phyloP scores from a whole-genome alignment of 768 basidiomycete genomes.

The Lactifluus volemus region DNA sequence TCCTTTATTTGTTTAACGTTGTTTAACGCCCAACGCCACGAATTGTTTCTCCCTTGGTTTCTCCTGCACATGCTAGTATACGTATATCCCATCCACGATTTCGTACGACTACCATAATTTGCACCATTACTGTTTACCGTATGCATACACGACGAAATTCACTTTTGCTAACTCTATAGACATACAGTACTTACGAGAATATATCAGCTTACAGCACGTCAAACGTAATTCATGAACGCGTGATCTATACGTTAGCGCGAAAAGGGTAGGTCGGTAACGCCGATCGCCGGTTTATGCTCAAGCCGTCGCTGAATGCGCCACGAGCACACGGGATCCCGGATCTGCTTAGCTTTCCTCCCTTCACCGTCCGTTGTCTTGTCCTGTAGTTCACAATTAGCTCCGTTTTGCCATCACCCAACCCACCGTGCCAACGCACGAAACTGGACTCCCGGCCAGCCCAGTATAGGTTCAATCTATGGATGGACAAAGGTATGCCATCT shows the following conservation, averaged over 20 bases:
- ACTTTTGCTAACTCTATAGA: background rate
- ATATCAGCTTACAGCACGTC: background rate
- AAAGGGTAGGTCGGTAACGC: slow-evolving; percentile 12
- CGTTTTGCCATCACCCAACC: slow-evolving; percentile 7
- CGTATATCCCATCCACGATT: background rate
- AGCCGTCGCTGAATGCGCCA: slow-evolving; percentile 1
- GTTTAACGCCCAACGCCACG: background rate
- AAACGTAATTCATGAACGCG: background rate
- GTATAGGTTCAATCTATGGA: slow-evolving; percentile 42
- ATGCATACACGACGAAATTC: background rate
- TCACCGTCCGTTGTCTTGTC: slow-evolving; percentile 14
- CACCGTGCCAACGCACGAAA: slow-evolving; percentile 59
- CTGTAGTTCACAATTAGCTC: slow-evolving; percentile 11
- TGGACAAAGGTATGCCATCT: slow-evolving; percentile 20
- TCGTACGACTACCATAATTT: background rate
- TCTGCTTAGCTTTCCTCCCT: slow-evolving; percentile 10
- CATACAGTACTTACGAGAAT: background rate
- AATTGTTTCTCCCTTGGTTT: background rate
- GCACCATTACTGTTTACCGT: background rate
- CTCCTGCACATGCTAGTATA: background rate
- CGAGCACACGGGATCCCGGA: background rate
- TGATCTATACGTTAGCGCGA: slow-evolving; percentile 1
- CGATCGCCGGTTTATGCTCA: background rate
- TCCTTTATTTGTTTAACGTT: background rate
- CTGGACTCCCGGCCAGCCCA: slow-evolving; percentile 62